Conservation (phyloP, 2,329 filamentous ascomycete species). For the Cladophialophora psammophila region DNA sequence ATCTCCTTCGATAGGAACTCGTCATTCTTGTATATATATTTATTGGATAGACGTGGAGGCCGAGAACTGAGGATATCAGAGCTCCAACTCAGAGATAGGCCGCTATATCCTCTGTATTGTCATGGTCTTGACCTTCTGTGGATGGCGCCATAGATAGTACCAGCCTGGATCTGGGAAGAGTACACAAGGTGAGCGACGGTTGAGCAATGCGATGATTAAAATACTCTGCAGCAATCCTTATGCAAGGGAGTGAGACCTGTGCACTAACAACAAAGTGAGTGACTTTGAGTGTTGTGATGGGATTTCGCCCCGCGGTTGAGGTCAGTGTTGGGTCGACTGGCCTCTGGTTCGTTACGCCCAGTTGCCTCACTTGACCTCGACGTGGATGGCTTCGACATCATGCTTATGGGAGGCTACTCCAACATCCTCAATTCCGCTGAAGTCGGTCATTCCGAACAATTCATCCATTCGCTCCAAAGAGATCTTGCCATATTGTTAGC, state of each 20-base stretch:
- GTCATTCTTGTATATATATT: neutral
- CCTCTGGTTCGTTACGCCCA: neutral
- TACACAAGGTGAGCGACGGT: neutral
- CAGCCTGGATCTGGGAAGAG: neutral
- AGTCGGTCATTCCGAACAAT: conserved; percentile 67
- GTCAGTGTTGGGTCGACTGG: neutral
- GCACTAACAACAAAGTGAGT: no score
- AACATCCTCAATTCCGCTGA: conserved; percentile 30
- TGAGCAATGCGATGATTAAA: neutral
- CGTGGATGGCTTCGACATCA: conserved; percentile 29
- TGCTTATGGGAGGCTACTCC: conserved; percentile 29
- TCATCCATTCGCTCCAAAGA: conserved; percentile 71
- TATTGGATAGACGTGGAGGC: neutral
- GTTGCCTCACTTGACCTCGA: conserved; percentile 23
- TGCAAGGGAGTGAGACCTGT: no score
- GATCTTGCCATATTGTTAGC: conserved; percentile 46
- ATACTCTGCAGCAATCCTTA: no score
- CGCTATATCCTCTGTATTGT: neutral
- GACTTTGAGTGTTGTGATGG: neutral
- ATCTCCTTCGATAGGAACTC: neutral
- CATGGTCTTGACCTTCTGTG: neutral
- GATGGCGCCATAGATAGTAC: neutral
- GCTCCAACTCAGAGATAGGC: neutral
- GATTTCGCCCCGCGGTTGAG: neutral
- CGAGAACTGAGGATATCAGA: neutral